A percentile compares a stretch with the other conserved stretches of the same genome.
These are phyloP conservation scores for Cytospora piceicola DNA, from an alignment of 2,329 filamentous ascomycete species.

Conservation along the genomic window DNA sequence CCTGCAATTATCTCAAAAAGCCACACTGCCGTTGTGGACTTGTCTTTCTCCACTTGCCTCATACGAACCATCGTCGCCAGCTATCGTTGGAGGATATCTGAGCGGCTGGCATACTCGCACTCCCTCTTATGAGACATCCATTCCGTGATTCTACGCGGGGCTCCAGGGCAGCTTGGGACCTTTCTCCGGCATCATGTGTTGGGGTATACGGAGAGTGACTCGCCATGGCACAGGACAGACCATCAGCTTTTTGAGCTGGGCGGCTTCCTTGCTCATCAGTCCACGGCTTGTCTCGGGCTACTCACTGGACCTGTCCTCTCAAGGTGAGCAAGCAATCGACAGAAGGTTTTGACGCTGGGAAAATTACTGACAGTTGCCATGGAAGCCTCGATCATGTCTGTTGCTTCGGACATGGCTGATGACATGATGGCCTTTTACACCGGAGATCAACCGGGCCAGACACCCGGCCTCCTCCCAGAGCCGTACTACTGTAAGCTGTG, in stretches of 20 bases:
- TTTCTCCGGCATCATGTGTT: not conserved
- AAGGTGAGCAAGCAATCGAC: not conserved
- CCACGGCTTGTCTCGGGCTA: constrained; percentile 6
- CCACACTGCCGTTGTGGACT: not conserved
- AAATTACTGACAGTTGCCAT: not conserved
- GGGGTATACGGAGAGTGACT: not conserved
- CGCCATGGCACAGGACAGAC: not conserved
- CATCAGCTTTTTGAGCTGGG: not conserved
- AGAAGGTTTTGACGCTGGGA: not conserved
- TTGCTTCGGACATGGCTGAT: constrained; percentile 54
- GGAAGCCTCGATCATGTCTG: constrained; percentile 53
- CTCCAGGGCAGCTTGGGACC: not conserved
- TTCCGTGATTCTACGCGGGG: not conserved
- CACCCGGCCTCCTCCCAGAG: constrained; percentile 55
- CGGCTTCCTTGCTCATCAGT: not conserved
- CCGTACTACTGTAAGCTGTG: constrained; percentile 58
- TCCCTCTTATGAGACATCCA: not conserved
- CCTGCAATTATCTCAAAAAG: not conserved
- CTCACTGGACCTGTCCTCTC: constrained; percentile 16
- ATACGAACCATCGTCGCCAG: not conserved
- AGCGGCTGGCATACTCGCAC: not conserved
- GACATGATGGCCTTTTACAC: constrained; percentile 55
- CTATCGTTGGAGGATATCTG: too few species aligned
- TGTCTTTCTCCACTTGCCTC: not conserved
- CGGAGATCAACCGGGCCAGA: constrained; percentile 54